Evolutionary conservation across 768 basidiomycete genomes (phyloP), one percentile per base, ranked within the genome.

Genomic region (Termitomyces sp.): DNA sequence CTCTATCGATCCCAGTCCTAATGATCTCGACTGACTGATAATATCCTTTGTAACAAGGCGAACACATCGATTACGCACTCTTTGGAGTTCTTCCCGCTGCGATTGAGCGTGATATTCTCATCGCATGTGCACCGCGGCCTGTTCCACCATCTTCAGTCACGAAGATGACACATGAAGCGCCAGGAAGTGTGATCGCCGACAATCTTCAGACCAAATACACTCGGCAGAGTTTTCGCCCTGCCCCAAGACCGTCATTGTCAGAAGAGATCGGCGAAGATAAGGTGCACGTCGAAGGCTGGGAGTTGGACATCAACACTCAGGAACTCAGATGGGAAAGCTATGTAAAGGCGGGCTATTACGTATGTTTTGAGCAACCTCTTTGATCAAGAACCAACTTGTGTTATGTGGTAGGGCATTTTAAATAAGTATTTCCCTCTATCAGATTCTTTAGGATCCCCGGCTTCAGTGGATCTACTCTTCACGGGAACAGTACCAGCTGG

Each of bases 81-180:
- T 91, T 92, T 60, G 91, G 91, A 3, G 90, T 90, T 8, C 77
- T 93, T 35, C 93, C 91, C 15, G 79, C 86, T n/a, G 92, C 91
- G 0, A 79, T 93, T 38, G 91, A 92, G 60, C 82, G 82, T 50
- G 93, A 93, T 66, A 85, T 93, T 60, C 74, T 93, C 50, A 86
- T 93, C 53, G 90, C 91, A 0, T 85, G 80, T 69, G 83, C 78
- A 32, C 77, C 77, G n/a, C 77, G 75, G 26, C 62, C 66, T 37
- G 67, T 55, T 26, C 58, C 28, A 40, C 54, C 62, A 10, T 64
- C 52, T 42, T 45, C 59, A 21, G 53, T 56, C n/a, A 61, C 56
- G 32, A 64, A 62, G 19, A 65, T 70, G 34, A 21, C 58, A 22
- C 65, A 72, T 8, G 64, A 72, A 53, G 44, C 66, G 0, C 75